Evolutionary conservation across 192 early-diverging fungal genomes (phyloP), one percentile per base, ranked within the genome.

Genomic region (Backusella circina): DNA sequence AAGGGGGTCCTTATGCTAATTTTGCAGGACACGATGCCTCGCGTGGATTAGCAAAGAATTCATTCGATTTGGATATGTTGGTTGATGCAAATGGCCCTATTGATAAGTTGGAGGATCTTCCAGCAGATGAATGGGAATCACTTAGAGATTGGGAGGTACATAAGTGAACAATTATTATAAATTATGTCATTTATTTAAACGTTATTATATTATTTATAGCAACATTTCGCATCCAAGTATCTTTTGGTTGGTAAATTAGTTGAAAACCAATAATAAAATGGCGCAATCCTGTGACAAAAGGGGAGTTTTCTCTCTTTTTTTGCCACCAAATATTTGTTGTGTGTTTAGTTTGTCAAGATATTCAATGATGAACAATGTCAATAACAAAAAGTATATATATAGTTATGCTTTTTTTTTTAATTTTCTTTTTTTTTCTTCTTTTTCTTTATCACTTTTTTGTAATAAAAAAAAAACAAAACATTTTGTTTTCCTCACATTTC

Each of bases 1-100:
- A 83, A 93, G 94, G 85, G 16, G 95, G 95, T 5, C 95, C 93
- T n/a, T 99, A 99, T 77, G 93, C 90, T 33, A 97, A 96, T 87
- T 99, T 98, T 90, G 91, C 96, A 6, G 97, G 97, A 1, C 89
- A 92, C n/a, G 97, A 99, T 85, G 96, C 97, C 16, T 96, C 95
- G 21, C 89, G 97, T 35, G 96, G 97, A 0, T 82, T 99, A 71
- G 93, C 96, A 39, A 91, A 96, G 79, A 86, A 93, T 71, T 93
- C 92, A 57, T 97, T 99, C 77, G 94, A 95, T 73, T 82, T 77
- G 61, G 84, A 86, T 10, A 87, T 97, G 84, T 70, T 98, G 70
- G 78, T 84, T 1, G 86, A 88, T n/a, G 47, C 91, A 23, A 87
- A 93, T 38, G 86, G 80, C 18, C 91, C 94, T 1, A 87, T 98